Base-by-base conservation (phyloP, 2,329 filamentous ascomycete genomes). In the Thelonectria rubi region DNA sequence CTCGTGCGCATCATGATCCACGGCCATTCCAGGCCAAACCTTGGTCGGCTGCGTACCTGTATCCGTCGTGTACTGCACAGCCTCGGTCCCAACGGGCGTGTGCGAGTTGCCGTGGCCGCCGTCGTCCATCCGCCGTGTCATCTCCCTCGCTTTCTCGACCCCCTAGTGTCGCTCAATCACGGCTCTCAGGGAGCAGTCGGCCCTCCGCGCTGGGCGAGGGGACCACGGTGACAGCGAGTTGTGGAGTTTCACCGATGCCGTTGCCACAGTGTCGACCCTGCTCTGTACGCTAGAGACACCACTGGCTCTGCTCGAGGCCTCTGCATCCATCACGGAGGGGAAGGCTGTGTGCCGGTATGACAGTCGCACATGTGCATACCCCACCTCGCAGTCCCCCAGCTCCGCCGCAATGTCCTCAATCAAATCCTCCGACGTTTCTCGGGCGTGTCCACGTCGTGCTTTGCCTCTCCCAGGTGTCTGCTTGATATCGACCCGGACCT, bases 401-500 rank as follows among this genome's bases (percentile, higher is more conserved):
- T 87, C 81, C 30, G 78, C 75, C 68, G 89, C 85, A 11, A 89
- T 77, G 58, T 88, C 84, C 21, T 84, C 80, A 15, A 90, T 86
- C 32, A 89, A 75, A 42, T 84, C 79, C 12, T 88, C 84, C 0
- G 86, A 82, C 40, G 76, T 80, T 48, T 80, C 77, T 32, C 75
- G 75, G 9, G 68, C 32, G 54, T 79, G 74, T 9, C 40, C 42
- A 57, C 79, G 74, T 10, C 37, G 18, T 55, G 45, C 34, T 45
- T 58, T 60, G 10, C 54, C 51, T 5, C 60, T 56, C 14, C 55
- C 50, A 20, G 58, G 30, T 57, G n/a, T 40, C 40, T 48, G 45
- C 20, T 54, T 62, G 10, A 61, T 17, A 43, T 74, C 67, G 11
- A 84, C 72, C 5, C 73, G 72, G 4, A 86, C 65, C 46, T 84